Evolutionary conservation across 805 yeast genomes (phyloP), one percentile per base, ranked within the genome.

Genomic region (Metschnikowia aberdeeniae): DNA sequence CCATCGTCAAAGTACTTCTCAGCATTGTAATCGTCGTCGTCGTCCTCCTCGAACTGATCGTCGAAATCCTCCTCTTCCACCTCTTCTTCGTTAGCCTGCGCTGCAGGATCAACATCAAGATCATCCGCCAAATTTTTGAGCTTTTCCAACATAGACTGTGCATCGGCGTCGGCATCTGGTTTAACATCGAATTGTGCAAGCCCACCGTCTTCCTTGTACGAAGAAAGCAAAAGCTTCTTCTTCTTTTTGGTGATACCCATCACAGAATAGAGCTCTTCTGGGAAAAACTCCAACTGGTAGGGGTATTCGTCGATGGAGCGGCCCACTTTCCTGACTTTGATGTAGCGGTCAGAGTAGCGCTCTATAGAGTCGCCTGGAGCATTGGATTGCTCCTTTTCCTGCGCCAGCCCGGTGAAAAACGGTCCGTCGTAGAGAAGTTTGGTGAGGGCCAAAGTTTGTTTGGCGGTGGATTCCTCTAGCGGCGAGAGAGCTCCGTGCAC

Each of bases 281-380:
- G 97, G 59, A 89, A 85, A 51, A 86, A 74, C 44, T 78, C 80
- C 7, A 80, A 57, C 45, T 77, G 76, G 60, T 82, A 87, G 1
- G 95, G 95, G 65, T 86, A 89, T 43, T 85, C 89, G 49, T 82
- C 84, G 7, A 84, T 77, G 2, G 90, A 81, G 42, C 83, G 75
- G 1, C 89, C 88, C 12, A 83, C 76, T 56, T 77, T 80, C 45
- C 86, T 76, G 55, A 80, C 81, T 60, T 84, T 84, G 52, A 83
- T 70, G 64, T 86, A 90, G 60, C 73, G 75, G 63, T 90, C 97
- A 2, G 95, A 81, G 60, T 88, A 88, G 56, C 97, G 75, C 59
- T 82, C 79, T 35, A 90, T 76, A 1, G 92, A 89, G 60, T 87
- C 96, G 0, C 65, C 56, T 7, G 26, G 26, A 0, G 59, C 54